A percentile compares a stretch with the other conserved stretches of the same genome.
Evolutionary conservation across 139 green algal species (phyloP).

Genomic region (Chara braunii): DNA sequence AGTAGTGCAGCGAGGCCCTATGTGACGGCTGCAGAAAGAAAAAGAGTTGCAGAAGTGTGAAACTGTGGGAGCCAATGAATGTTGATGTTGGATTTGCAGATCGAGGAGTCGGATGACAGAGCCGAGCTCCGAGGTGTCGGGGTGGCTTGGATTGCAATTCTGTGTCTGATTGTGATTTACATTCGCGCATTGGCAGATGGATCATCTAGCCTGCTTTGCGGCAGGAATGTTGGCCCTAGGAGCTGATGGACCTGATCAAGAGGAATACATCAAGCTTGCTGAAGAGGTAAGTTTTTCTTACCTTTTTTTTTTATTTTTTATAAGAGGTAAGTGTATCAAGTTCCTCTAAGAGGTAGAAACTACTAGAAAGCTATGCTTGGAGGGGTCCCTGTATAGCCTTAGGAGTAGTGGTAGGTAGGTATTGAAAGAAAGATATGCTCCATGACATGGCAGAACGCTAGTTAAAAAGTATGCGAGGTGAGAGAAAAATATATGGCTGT

Average conservation of each 20-base stretch:
- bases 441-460: no score
- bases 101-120: slow-evolving; percentile 44
- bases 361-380: background rate
- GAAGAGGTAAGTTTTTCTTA: slow-evolving; percentile 19
- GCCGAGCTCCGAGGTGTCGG: background rate
- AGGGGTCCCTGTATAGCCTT: no score
- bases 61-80: background rate
- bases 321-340: background rate
- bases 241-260: slow-evolving; percentile 4
- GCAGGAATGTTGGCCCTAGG: slow-evolving; percentile 58
- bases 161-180: background rate
- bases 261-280: slow-evolving; percentile 46
- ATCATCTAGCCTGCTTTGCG: slow-evolving; percentile 66
- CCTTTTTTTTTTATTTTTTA: background rate
- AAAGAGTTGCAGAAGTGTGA: background rate
- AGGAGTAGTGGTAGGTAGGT: no score
- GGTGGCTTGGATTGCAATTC: background rate
- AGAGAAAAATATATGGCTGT: no score
- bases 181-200: slow-evolving; percentile 41
- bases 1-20: no score
- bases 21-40: background rate
- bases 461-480: no score
- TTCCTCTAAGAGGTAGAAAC: background rate
- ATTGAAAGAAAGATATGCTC: no score
- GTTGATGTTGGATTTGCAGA: slow-evolving; percentile 12